Base-by-base conservation (phyloP, 1,139 yeast genomes). In the Hyphopichia khmerensis region DNA sequence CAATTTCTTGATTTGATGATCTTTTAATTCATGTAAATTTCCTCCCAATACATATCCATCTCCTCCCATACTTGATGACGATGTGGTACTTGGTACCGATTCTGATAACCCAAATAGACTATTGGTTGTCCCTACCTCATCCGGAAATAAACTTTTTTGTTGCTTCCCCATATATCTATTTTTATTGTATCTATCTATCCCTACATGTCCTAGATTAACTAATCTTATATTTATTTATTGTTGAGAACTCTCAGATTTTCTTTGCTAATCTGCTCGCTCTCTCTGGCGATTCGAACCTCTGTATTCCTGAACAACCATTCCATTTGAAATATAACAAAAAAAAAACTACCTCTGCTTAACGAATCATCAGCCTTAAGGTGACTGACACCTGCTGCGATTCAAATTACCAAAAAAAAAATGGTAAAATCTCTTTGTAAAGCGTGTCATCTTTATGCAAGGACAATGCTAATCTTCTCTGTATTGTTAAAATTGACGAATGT, bases 381-480 rank as follows among this genome's bases (percentile, higher is more conserved):
- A 21, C 24, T 21, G 24, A 6, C 9, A 5, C 24, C 9, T 21
- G 24, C n/a, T 21, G 24, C 5, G 24, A 6, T 21, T 5, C 9
- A 6, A 9, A 9, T 21, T 21, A 6, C 8, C 29, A 11, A 26
- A 49, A 69, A 86, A 85, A 85, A 85, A 84, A 82, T 76, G 73
- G 76, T 71, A 79, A 82, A 85, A 87, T 86, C 95, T 87, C 95
- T 86, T 86, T 86, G 90, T 83, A 85, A 80, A 84, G 95, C 93
- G 93, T 86, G 95, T 86, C 95, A 86, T 86, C 95, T 90, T 87
- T 87, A 87, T 87, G 95, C 95, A 87, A 90, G 95, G 95, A 90
- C 95, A 90, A 87, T 87, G 95, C 95, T 87, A 84, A 87, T 87
- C 95, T 86, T 87, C 95, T 87, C 95, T 87, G 95, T 87, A 87